These are phyloP conservation scores for Sapria himalayana DNA, from an alignment of 345 rosid genomes.

Conservation along the genomic window DNA sequence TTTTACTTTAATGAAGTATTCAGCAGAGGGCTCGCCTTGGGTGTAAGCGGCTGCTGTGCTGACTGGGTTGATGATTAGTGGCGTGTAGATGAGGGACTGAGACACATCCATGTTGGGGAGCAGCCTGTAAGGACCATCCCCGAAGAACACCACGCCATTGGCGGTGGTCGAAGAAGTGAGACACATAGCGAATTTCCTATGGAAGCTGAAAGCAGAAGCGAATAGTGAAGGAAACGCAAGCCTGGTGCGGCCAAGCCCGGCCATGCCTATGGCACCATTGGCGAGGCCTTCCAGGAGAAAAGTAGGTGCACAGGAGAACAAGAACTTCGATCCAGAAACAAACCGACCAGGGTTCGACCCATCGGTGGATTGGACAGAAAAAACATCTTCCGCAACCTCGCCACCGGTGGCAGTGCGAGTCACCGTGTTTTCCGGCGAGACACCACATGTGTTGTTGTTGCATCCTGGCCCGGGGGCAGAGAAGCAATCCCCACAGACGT, in stretches of 20 bases:
- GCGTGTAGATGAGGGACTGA: constrained; percentile 22
- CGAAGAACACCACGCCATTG: constrained; percentile 35
- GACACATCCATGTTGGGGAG: constrained; percentile 34
- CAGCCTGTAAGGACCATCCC: constrained; percentile 31
- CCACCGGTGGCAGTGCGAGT: constrained; percentile 24
- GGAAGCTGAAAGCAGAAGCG: constrained; percentile 31
- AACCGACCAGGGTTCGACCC: constrained; percentile 40
- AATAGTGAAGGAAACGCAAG: constrained; percentile 33
- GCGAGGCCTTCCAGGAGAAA: constrained; percentile 30
- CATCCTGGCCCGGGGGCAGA: constrained; percentile 42
- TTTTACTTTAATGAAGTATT: constrained; percentile 43
- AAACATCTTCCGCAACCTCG: constrained; percentile 30
- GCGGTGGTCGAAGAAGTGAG: constrained; percentile 16
- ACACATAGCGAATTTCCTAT: constrained; percentile 39
- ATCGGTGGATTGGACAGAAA: constrained; percentile 35
- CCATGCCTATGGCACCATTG: constrained; percentile 28
- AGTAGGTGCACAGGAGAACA: constrained; percentile 24
- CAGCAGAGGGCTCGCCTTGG: constrained; percentile 31
- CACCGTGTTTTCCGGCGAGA: constrained; percentile 26
- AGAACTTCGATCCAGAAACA: constrained; percentile 15
- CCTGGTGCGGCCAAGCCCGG: constrained; percentile 35
- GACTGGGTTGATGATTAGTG: constrained; percentile 34
- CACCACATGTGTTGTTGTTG: constrained; percentile 40
- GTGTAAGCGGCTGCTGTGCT: constrained; percentile 23
- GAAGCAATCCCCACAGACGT: constrained; percentile 26